Evolutionary conservation across 1,284 basidiomycete species (phyloP), one percentile per base, ranked within the genome.

Genomic region (Filobasidium uniguttulatum): DNA sequence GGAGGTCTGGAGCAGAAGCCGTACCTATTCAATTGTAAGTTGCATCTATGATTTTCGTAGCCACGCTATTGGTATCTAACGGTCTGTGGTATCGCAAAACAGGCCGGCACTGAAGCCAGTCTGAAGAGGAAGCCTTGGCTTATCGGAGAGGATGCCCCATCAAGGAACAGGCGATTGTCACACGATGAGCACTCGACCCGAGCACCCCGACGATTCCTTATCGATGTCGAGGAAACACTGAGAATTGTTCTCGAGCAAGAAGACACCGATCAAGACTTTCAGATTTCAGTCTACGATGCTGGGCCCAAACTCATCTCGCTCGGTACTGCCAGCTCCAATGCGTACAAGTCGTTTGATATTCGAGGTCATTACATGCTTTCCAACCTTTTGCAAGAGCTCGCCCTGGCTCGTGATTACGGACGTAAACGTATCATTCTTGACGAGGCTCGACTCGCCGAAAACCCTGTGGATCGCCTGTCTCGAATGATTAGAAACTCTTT

Each of bases 221-320:
- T 98, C 55, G 93, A 97, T 61, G 93, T 98, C n/a, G 93, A 98
- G 62, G 90, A 96, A 71, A 98, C 93, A 28, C 90, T 98, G 67
- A 81, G 90, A 41, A 80, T 96, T 53, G 81, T 98, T 5, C 80
- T 98, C 29, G 89, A 94, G 67, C 94, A 98, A 66, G 93, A 98
- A 65, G 93, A 98, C 67, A 97, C 93, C 4, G 90, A 98, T 59
- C 85, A 85, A 43, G 89, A 98, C 70, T 90, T 91, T 66, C 71
- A 71, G 56, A 97, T 98, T 62, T 90, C 86, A 58, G 81, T 97
- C 62, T 91, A 86, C 19, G 93, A 98, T 66, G 87, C 88, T 54
- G 93, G 93, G 5, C 94, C 93, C 10, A 98, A 98, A 73, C 77
- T 96, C 61, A 83, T 98, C 74, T 80, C 88, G 0, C 77, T 98